phyloP scores from a whole-genome alignment of 768 basidiomycete genomes.

The Rubroboletus pulcherrimus region DNA sequence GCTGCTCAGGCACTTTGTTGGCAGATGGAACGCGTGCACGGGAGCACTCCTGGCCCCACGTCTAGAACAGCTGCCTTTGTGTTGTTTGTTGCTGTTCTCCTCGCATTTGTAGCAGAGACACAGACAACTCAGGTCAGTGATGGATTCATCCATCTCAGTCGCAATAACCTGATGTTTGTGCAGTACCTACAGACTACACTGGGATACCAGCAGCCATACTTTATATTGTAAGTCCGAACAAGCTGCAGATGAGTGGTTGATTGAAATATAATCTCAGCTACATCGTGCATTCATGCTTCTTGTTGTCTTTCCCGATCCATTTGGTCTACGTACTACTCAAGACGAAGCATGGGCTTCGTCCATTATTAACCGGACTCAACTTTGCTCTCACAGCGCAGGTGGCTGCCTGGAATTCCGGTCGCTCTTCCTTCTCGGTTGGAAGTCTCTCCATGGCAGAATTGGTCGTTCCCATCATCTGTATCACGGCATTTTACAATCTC shows the following conservation, averaged over 20 bases:
- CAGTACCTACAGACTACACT: constrained; percentile 79
- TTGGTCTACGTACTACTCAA: constrained; percentile 57
- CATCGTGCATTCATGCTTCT: constrained; percentile 80
- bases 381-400: constrained; percentile 40
- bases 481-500: constrained; percentile 48
- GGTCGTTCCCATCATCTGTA: constrained; percentile 26
- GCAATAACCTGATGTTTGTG: constrained; percentile 3
- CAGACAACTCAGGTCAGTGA: constrained; percentile 66
- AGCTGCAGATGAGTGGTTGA: not conserved
- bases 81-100: constrained; percentile 56
- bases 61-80: constrained; percentile 44
- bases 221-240: constrained; percentile 66
- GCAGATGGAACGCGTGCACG: constrained; percentile 5
- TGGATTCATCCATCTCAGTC: not conserved
- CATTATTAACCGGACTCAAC: constrained; percentile 50
- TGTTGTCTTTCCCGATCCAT: constrained; percentile 80
- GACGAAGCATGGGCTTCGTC: constrained; percentile 43
- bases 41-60: not conserved
- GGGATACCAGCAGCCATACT: constrained; percentile 82
- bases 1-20: not conserved
- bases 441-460: constrained; percentile 33
- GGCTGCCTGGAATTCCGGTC: constrained; percentile 5
- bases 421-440: constrained; percentile 1
- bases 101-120: constrained; percentile 76
- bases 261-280: constrained; percentile 48